Evolutionary conservation across 192 early-diverging fungal genomes (phyloP).

Genomic region (Phlyctochytrium arcticum): DNA sequence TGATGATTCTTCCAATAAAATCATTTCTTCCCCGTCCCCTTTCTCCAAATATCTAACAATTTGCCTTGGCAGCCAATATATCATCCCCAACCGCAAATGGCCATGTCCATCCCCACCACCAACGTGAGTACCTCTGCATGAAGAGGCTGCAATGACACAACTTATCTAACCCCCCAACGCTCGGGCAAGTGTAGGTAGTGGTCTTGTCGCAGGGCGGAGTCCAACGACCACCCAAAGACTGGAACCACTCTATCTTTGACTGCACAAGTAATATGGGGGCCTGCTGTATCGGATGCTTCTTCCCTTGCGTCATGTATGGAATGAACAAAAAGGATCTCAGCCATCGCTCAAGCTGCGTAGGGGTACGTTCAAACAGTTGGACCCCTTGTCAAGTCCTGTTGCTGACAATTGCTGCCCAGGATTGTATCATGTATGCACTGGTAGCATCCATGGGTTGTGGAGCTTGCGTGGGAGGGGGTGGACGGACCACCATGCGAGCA

Average conservation of each 20-base stretch:
- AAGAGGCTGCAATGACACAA: not conserved
- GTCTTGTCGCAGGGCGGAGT: conserved; percentile 13
- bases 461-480: conserved; percentile 13
- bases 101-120: not conserved
- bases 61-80: not conserved
- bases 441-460: not conserved
- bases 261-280: conserved; percentile 17
- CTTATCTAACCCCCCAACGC: not conserved
- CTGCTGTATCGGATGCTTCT: conserved; percentile 1
- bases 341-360: not conserved
- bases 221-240: conserved; percentile 24
- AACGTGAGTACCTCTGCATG: not conserved
- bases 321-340: conserved; percentile 18
- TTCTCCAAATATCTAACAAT: not conserved
- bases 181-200: conserved; percentile 1
- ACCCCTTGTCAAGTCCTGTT: not conserved
- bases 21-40: too few relatives aligned
- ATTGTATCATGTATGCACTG: conserved; percentile 10
- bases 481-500: conserved; percentile 8
- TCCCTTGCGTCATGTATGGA: conserved; percentile 17
- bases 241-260: conserved; percentile 19
- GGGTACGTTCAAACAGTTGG: not conserved
- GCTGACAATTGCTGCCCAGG: not conserved
- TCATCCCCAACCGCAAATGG: not conserved
- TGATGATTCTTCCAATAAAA: not conserved